Conservation (phyloP, 2,329 filamentous ascomycete genomes). For the Alternaria sp. region DNA sequence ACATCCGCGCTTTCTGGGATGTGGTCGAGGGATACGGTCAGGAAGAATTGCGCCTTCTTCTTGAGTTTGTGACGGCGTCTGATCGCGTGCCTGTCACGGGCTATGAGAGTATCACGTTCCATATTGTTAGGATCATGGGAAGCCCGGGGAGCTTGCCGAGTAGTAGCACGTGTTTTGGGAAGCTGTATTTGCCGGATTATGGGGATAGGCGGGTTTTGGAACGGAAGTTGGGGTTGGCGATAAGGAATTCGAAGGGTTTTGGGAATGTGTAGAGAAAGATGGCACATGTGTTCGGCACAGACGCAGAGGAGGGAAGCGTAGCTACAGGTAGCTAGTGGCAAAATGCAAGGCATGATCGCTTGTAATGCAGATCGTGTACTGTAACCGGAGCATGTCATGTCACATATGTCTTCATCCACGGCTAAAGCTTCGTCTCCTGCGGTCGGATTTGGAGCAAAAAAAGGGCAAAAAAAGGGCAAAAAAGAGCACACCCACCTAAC, state of each 20-base stretch:
- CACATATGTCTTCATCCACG: too few species aligned
- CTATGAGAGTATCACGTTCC: conserved; percentile 80
- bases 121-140: conserved; percentile 76
- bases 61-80: conserved; percentile 95
- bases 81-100: conserved; percentile 90
- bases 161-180: conserved; percentile 92
- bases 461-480: too few species aligned
- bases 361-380: too few species aligned
- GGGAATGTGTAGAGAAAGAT: conserved; percentile 54
- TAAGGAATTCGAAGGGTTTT: conserved; percentile 89
- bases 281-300: not conserved
- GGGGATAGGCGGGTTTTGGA: conserved; percentile 70
- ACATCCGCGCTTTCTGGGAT: conserved; percentile 82
- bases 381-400: too few species aligned
- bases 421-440: too few species aligned
- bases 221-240: conserved; percentile 79
- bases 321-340: not conserved
- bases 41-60: conserved; percentile 73
- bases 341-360: not conserved
- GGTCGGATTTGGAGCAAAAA: too few species aligned
- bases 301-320: not conserved
- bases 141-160: conserved; percentile 73
- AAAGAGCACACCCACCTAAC: too few species aligned
- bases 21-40: conserved; percentile 73
- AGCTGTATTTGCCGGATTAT: conserved; percentile 85